Evolutionary conservation across 768 basidiomycete species (phyloP).

Genomic region (Kwoniella pini): DNA sequence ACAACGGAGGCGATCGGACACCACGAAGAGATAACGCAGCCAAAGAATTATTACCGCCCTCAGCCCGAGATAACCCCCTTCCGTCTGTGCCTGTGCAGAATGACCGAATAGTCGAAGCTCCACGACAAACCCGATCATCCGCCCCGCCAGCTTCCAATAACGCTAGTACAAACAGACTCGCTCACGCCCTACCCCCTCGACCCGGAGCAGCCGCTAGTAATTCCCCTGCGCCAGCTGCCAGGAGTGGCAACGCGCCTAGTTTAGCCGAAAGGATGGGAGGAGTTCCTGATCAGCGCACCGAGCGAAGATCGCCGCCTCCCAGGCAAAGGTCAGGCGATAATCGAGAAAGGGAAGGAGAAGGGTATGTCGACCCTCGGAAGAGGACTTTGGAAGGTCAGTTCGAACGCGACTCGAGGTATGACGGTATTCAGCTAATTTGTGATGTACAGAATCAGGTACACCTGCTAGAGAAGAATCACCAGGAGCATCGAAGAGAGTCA

Average conservation of each 20-base stretch:
- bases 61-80: background rate
- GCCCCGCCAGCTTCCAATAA: constrained; percentile 19
- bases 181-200: constrained; percentile 26
- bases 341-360: constrained; percentile 4
- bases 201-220: constrained; percentile 4
- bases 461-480: constrained; percentile 37
- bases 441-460: constrained; percentile 15
- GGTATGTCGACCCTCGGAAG: constrained; percentile 27
- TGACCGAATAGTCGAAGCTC: constrained; percentile 42
- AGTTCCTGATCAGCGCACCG: background rate
- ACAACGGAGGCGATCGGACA: constrained; percentile 27
- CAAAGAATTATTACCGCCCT: constrained; percentile 27
- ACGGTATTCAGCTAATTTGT: constrained; percentile 1
- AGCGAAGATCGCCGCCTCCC: background rate
- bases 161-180: constrained; percentile 6
- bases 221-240: constrained; percentile 3
- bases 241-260: constrained; percentile 7
- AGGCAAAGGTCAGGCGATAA: background rate
- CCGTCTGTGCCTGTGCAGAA: background rate
- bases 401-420: background rate
- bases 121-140: constrained; percentile 17
- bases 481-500: constrained; percentile 36
- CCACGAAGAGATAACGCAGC: constrained; percentile 30
- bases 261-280: constrained; percentile 27
- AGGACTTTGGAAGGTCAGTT: constrained; percentile 40